Evolutionary conservation across 345 rosid genomes (phyloP).

Genomic region (Eucalyptus tenuipes): DNA sequence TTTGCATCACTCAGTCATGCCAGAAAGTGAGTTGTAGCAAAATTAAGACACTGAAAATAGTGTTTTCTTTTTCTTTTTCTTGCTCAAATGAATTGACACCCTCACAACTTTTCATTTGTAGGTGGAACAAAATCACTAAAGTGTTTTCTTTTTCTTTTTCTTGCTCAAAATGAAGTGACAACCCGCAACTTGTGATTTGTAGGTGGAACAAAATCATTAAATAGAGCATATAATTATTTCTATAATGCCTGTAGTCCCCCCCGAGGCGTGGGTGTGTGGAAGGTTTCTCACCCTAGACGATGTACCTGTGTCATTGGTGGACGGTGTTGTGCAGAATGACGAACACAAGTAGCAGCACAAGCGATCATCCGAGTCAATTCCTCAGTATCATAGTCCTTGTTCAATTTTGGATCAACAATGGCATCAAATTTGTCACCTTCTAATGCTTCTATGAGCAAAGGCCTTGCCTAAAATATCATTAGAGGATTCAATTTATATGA

Average conservation of each 20-base stretch:
- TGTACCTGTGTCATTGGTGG: constrained; percentile 90
- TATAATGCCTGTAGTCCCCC: not conserved
- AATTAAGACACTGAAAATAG: not conserved
- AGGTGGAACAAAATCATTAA: not conserved
- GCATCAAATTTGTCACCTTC: constrained; percentile 30
- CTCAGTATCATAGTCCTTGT: constrained; percentile 19
- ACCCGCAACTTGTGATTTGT: too few relatives aligned
- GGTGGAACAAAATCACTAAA: not conserved
- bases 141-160: too few relatives aligned
- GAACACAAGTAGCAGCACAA: constrained; percentile 76
- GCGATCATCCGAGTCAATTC: constrained; percentile 65
- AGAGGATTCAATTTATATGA: not conserved
- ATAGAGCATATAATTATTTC: not conserved
- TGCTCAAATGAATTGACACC: not conserved
- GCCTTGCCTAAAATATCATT: constrained; percentile 48
- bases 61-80: not conserved
- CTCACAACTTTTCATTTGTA: not conserved
- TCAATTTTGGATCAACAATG: constrained; percentile 47
- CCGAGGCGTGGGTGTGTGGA: not conserved
- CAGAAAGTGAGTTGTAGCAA: not conserved
- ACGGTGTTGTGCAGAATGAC: constrained; percentile 57
- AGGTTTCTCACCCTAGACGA: not conserved
- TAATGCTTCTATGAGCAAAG: constrained; percentile 46
- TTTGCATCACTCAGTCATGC: not conserved
- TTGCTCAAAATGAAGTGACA: too few relatives aligned